A percentile compares a stretch with the other conserved stretches of the same genome.
phyloP scores from a whole-genome alignment of 305 asterid species.

The Fraxinus dipetala region DNA sequence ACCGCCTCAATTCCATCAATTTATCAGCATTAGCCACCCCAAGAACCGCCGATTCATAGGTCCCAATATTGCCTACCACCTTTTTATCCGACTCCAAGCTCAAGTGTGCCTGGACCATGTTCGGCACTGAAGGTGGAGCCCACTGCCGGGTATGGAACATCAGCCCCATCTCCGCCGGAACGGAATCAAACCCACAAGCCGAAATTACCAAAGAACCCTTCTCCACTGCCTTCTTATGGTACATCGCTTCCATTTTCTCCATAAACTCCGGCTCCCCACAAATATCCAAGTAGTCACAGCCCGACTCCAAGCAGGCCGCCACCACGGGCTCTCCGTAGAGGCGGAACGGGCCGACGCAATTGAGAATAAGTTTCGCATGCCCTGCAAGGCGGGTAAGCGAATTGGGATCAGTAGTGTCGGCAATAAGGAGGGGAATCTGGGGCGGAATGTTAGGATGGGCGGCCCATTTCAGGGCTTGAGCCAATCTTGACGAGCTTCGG shows the following conservation, averaged over 20 bases:
- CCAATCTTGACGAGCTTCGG: conserved; percentile 55
- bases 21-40: conserved; percentile 67
- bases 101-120: conserved; percentile 72
- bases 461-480: conserved; percentile 75
- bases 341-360: conserved; percentile 89
- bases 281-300: conserved; percentile 86
- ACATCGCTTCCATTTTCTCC: conserved; percentile 72
- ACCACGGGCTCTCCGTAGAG: conserved; percentile 81
- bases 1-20: conserved; percentile 50
- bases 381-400: conserved; percentile 63
- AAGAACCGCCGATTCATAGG: conserved; percentile 80
- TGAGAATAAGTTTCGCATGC: conserved; percentile 54
- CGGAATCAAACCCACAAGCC: conserved; percentile 83
- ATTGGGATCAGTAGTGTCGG: conserved; percentile 59
- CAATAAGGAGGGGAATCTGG: conserved; percentile 58
- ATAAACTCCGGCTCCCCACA: conserved; percentile 92
- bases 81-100: conserved; percentile 72
- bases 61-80: conserved; percentile 62
- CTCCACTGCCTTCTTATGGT: conserved; percentile 63
- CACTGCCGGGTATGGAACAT: conserved; percentile 65
- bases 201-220: conserved; percentile 65
- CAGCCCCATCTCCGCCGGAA: conserved; percentile 87
- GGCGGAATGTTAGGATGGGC: conserved; percentile 49
- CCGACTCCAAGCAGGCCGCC: conserved; percentile 66
- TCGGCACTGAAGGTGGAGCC: conserved; percentile 52